These are phyloP conservation scores for Ophiobolus disseminans DNA, from an alignment of 2,329 filamentous ascomycete species.

Conservation along the genomic window DNA sequence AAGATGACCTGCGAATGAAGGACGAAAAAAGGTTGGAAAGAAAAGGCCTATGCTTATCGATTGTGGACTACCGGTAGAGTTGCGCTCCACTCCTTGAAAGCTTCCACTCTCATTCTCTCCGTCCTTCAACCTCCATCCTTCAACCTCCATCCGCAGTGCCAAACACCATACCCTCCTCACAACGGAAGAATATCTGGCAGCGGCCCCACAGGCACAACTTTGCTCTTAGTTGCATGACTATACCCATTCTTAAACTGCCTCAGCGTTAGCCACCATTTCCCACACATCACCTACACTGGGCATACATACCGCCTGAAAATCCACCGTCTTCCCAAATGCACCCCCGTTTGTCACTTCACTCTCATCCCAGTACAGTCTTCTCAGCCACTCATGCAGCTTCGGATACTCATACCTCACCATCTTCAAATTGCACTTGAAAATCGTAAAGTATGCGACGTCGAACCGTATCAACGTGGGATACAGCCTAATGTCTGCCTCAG, in stretches of 20 bases:
- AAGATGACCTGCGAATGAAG: too few relatives aligned
- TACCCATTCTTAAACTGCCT: conserved; percentile 21
- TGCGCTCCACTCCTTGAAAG: too few relatives aligned
- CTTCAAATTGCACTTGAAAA: conserved; percentile 78
- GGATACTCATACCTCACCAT: conserved; percentile 86
- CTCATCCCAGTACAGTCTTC: conserved; percentile 79
- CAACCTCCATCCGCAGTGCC: too few relatives aligned
- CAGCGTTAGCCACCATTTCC: neutral
- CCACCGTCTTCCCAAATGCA: conserved; percentile 33
- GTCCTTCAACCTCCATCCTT: too few relatives aligned
- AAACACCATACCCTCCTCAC: too few relatives aligned
- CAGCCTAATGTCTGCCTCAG: conserved; percentile 82
- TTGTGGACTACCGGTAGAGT: too few relatives aligned
- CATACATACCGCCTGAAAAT: conserved; percentile 18
- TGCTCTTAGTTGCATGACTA: conserved; percentile 8
- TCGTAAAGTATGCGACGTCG: conserved; percentile 61
- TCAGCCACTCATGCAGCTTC: conserved; percentile 76
- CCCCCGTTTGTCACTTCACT: conserved; percentile 30
- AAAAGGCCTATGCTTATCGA: too few relatives aligned
- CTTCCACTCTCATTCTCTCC: too few relatives aligned
- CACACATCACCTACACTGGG: neutral
- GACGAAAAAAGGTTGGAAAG: too few relatives aligned
- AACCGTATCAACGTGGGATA: conserved; percentile 46
- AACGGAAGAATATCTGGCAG: conserved; percentile 17
- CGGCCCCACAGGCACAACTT: conserved; percentile 25